These are phyloP conservation scores for Vitellaria paradoxa DNA, from an alignment of 179 eudicot species.

Conservation along the genomic window DNA sequence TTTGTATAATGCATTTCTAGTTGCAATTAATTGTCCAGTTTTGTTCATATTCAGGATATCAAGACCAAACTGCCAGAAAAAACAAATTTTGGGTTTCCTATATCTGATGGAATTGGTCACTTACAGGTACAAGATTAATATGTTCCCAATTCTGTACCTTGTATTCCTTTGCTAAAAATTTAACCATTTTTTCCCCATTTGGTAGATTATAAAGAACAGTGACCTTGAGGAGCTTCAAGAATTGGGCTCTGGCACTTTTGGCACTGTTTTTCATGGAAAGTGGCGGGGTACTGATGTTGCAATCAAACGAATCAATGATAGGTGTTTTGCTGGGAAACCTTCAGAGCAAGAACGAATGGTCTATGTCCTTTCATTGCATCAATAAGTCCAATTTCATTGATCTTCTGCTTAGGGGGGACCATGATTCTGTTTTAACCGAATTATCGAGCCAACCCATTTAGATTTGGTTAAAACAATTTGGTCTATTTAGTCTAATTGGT, in stretches of 20 bases:
- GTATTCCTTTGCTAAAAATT: not conserved
- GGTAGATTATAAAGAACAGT: conserved; percentile 71
- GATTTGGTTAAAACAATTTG: too few relatives aligned
- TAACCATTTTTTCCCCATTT: not conserved
- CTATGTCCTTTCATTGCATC: conserved; percentile 11
- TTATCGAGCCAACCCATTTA: too few relatives aligned
- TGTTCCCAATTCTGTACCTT: not conserved
- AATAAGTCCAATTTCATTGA: not conserved
- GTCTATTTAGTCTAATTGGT: too few relatives aligned
- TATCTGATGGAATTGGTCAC: conserved; percentile 66
- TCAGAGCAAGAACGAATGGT: conserved; percentile 92
- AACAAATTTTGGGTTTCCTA: conserved; percentile 65
- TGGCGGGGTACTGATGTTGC: conserved; percentile 99
- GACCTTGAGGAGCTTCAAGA: conserved; percentile 92
- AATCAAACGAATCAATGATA: conserved; percentile 79
- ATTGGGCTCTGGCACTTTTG: conserved; percentile 93
- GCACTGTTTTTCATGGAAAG: conserved; percentile 95
- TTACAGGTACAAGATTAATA: conserved; percentile 63
- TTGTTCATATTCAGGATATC: conserved; percentile 45
- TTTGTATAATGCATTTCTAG: not conserved
- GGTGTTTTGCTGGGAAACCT: conserved; percentile 84
- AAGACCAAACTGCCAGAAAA: conserved; percentile 55
- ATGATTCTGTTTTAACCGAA: too few relatives aligned
- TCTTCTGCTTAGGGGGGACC: too few relatives aligned
- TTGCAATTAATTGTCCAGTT: not conserved